Percentiles rank a stretch among this genome's conserved stretches.
Conservation (phyloP, 2,329 filamentous ascomycete species). For the Scedosporium boydii region DNA sequence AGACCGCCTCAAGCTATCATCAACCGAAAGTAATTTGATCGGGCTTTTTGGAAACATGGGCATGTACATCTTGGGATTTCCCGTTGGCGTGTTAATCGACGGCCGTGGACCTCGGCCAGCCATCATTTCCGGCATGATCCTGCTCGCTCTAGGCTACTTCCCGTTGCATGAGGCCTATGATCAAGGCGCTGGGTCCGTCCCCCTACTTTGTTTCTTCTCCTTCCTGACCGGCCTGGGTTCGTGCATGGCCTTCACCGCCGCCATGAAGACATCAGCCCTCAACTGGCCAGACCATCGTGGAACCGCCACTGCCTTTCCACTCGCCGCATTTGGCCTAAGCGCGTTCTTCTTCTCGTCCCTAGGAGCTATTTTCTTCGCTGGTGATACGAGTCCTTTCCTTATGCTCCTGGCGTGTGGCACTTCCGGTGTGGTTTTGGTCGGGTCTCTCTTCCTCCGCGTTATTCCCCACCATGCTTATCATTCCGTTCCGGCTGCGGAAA, state of each 20-base stretch:
- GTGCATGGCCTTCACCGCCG: conserved; percentile 80
- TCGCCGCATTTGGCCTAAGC: conserved; percentile 88
- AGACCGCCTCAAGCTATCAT: conserved; percentile 72
- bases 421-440: conserved; percentile 60
- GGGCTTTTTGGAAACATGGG: conserved; percentile 79
- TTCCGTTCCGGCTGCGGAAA: conserved; percentile 26
- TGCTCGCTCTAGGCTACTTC: conserved; percentile 74
- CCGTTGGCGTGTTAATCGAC: conserved; percentile 82
- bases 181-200: conserved; percentile 48
- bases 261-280: conserved; percentile 77
- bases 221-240: conserved; percentile 82
- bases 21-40: conserved; percentile 90
- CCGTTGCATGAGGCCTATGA: conserved; percentile 74
- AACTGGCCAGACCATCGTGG: conserved; percentile 90
- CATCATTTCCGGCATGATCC: conserved; percentile 62
- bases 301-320: conserved; percentile 85
- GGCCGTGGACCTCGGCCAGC: conserved; percentile 69
- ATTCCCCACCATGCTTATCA: conserved; percentile 54
- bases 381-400: conserved; percentile 73
- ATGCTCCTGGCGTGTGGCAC: conserved; percentile 74
- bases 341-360: conserved; percentile 91
- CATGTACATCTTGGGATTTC: conserved; percentile 88
- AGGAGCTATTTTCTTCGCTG: conserved; percentile 68
- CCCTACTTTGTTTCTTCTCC: conserved; percentile 67
- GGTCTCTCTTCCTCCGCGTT: conserved; percentile 79